Evolutionary conservation across 176 grass and related monocot species (phyloP).

Genomic region (Rhipidocladum racemiflorum): DNA sequence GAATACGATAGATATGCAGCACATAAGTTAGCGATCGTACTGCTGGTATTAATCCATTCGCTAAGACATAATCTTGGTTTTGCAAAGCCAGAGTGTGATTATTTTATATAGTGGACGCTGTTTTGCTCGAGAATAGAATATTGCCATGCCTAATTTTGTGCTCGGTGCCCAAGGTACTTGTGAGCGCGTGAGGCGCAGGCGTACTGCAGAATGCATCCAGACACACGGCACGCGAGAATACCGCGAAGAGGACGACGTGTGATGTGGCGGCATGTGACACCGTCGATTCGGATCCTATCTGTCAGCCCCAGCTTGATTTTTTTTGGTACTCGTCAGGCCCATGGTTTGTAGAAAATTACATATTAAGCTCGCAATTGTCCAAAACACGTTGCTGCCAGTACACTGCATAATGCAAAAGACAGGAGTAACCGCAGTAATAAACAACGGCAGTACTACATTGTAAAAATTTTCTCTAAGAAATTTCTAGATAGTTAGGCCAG

Average conservation of each 20-base stretch:
- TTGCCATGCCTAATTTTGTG: neutral
- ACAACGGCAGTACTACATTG: neutral
- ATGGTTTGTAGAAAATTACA: neutral
- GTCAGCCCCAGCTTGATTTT: neutral
- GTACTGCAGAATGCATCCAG: neutral
- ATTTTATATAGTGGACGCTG: neutral
- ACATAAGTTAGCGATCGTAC: neutral
- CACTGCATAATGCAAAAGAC: neutral
- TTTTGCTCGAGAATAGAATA: neutral
- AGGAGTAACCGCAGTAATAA: neutral
- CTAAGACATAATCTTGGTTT: neutral
- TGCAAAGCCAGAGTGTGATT: neutral
- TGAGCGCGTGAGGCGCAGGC: neutral
- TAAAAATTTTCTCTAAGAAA: neutral
- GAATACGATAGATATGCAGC: neutral
- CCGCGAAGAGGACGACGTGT: conserved; percentile 26
- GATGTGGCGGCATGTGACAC: conserved; percentile 24
- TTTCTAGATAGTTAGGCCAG: neutral
- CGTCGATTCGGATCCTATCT: conserved; percentile 9
- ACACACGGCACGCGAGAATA: neutral
- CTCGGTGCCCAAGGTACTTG: neutral
- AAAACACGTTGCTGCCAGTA: neutral
- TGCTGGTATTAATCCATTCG: neutral
- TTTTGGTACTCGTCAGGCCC: neutral
- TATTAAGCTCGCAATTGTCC: neutral